Evolutionary conservation across 768 basidiomycete genomes (phyloP).

Genomic region (Trametes villosa): DNA sequence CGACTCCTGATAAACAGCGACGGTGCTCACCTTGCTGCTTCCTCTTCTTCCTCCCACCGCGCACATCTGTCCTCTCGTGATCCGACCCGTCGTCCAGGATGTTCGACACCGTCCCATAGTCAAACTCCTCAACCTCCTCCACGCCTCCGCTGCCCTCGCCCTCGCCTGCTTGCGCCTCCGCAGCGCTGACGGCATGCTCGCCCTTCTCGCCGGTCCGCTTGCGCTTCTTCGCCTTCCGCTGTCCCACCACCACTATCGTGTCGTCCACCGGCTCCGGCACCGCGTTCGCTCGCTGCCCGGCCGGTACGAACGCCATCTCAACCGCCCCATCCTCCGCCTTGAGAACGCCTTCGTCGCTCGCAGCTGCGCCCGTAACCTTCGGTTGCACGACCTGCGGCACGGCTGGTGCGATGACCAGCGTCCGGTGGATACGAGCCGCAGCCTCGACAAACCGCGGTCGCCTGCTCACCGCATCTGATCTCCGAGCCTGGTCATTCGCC

Average conservation of each 20-base stretch:
- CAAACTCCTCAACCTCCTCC: conserved; percentile 35
- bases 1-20: neutral
- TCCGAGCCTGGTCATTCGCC: neutral
- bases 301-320: conserved; percentile 82
- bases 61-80: conserved; percentile 29
- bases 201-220: conserved; percentile 51
- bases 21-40: conserved; percentile 38
- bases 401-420: conserved; percentile 62
- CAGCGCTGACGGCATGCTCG: conserved; percentile 9
- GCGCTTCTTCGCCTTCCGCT: conserved; percentile 63
- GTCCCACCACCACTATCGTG: conserved; percentile 74
- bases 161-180: conserved; percentile 19
- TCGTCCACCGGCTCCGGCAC: conserved; percentile 50
- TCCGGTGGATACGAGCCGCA: conserved; percentile 68
- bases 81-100: conserved; percentile 44
- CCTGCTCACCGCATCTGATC: neutral
- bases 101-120: conserved; percentile 46
- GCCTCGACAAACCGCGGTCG: conserved; percentile 52
- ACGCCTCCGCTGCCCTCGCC: neutral
- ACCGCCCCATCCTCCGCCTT: conserved; percentile 52
- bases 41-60: conserved; percentile 50
- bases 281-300: conserved; percentile 49
- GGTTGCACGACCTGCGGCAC: conserved; percentile 45
- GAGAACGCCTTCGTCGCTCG: conserved; percentile 13
- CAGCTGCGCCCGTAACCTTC: conserved; percentile 3